Evolutionary conservation across 2,329 filamentous ascomycete species (phyloP), one percentile per base, ranked within the genome.

Genomic region (Ceratocystis smalleyi): DNA sequence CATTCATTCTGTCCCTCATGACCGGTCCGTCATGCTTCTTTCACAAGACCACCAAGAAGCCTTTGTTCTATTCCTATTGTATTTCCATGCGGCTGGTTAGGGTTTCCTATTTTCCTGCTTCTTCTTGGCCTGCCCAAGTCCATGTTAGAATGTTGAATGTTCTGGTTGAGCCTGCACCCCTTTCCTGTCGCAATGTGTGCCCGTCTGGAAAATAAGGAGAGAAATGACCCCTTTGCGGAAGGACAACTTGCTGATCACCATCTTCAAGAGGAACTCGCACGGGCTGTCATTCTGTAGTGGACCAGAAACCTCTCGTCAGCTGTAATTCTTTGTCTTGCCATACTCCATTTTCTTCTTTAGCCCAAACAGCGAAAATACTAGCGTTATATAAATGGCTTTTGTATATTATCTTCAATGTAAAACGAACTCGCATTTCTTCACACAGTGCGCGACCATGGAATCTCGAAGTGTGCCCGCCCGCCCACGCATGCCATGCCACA

Each of bases 11-110:
- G 22, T 24, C 32, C 35, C 35, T 12, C 27, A 62, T 62, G 35
- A 54, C 60, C 60, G 49, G 22, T 40, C 60, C 27, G 19, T 43
- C 60, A 43, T 43, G 19, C 60, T 54, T 32, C 43, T 45, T 35
- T 45, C 24, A 30, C 19, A 12, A 24, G 40, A 30, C 19, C 30
- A 62, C 45, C 10, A 27, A 43, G 43, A 54, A 35, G 61, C 40
- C 19, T 61, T 22, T 66, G 51, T 63, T 55, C 27, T 62, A 49
- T 63, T 65, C 59, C 59, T 59, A 65, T 47, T 60, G 60, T 65
- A 27, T 55, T 62, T 57, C 47, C 43, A 8, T 51, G 45, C n/a
- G 47, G 60, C 51, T 40, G 27, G 64, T 62, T 40, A 15, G 47
- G 40, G 47, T 60, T 65, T 62, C 43, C 19, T 62, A 57, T 65